Percentiles rank a stretch among this genome's conserved stretches.
phyloP scores from a whole-genome alignment of 2,329 filamentous ascomycete species.

The Colletotrichum tamarilloi region DNA sequence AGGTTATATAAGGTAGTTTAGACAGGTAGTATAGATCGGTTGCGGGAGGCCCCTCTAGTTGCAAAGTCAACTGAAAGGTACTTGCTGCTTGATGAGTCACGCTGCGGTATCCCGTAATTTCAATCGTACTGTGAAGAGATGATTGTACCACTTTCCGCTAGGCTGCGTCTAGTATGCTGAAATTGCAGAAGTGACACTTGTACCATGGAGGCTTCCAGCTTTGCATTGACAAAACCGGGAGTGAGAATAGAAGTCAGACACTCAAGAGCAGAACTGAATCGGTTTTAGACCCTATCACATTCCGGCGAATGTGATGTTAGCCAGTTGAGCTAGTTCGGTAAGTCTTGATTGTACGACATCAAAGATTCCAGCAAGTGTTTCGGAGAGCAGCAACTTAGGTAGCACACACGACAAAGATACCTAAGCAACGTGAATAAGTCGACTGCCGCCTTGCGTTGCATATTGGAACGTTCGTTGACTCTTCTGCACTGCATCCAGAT shows the following conservation, averaged over 20 bases:
- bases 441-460: too few relatives aligned
- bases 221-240: neutral
- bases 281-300: neutral
- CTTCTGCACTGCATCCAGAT: too few relatives aligned
- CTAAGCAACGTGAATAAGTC: too few relatives aligned
- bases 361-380: neutral
- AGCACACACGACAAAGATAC: too few relatives aligned
- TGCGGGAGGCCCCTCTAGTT: neutral
- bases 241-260: rapidly evolving
- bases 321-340: neutral
- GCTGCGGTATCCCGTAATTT: neutral
- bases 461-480: too few relatives aligned
- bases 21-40: neutral
- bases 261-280: neutral
- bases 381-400: too few relatives aligned
- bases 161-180: neutral
- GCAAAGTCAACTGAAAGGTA: neutral
- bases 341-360: neutral
- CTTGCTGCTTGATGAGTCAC: neutral
- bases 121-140: neutral
- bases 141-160: neutral
- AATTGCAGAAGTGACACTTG: too few relatives aligned
- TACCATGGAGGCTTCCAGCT: neutral
- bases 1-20: neutral
- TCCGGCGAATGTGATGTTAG: neutral